Evolutionary conservation across 2,329 filamentous ascomycete species (phyloP), one percentile per base, ranked within the genome.

Genomic region (Trichoderma sp.): DNA sequence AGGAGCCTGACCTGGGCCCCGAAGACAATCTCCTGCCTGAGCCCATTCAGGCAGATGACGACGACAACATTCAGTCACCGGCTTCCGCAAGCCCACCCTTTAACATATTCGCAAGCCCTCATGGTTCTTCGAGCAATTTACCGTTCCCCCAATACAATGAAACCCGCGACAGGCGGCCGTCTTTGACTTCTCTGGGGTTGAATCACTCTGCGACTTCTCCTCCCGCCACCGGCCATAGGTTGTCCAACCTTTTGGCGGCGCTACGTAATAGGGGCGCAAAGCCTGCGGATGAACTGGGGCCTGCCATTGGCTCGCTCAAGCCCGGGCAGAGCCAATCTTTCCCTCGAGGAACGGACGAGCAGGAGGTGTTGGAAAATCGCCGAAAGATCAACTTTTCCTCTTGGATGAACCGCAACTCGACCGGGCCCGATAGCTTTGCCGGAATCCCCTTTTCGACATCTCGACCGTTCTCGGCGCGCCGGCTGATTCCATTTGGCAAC

Each of bases 281-380:
- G 80, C 85, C 85, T 0, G 77, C 86, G 13, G 79, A 81, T 50
- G 79, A 80, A 1, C 77, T 76, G 7, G 90, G 91, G 0, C 91
- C 90, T 6, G 84, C 87, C 1, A 81, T 94, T 8, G 93, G 93
- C 1, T 90, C 87, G 23, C 82, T 95, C 15, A 93, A 93, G 77
- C 82, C 88, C 34, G 87, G 88, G 0, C 92, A 95, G 78, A 94
- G 92, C 76, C 92, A 93, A 77, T 95, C 93, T 0, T 89, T 96
- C 74, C 93, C 93, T 6, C 84, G 88, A 20, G 86, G 87, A 73
- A 82, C 82, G 73, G 92, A 88, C 26, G 89, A 90, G 13, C 80
- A 79, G 75, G 91, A 86, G 77, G 82, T 78, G 73, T 81, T 81
- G 79, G 84, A 77, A 73, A 88, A 79, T 79, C 88, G 82, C 80